These are phyloP conservation scores for Biscutella laevigata DNA, from an alignment of 441 rosid genomes.

Conservation along the genomic window DNA sequence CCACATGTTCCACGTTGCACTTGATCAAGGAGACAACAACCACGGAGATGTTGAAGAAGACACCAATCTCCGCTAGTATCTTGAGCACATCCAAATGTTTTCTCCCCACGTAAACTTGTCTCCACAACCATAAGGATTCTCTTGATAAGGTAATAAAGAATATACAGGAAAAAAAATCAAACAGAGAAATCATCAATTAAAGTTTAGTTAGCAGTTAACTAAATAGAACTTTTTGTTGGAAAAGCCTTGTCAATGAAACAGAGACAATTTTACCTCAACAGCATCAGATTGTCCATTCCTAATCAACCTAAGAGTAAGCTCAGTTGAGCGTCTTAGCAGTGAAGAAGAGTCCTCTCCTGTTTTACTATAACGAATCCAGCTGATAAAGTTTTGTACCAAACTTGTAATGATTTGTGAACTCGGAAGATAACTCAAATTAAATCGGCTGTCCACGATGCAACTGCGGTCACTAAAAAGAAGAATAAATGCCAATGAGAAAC, in stretches of 20 bases:
- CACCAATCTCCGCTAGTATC: slow-evolving; percentile 76
- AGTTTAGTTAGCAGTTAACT: slow-evolving; percentile 15
- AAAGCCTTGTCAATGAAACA: slow-evolving; percentile 12
- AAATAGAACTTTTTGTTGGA: slow-evolving; percentile 1
- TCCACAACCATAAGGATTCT: slow-evolving; percentile 60
- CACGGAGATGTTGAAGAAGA: slow-evolving; percentile 83
- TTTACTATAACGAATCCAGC: slow-evolving; percentile 84
- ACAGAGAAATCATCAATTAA: slow-evolving; percentile 16
- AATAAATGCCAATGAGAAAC: slow-evolving; percentile 71
- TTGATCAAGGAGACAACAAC: slow-evolving; percentile 87
- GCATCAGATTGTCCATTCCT: slow-evolving; percentile 84
- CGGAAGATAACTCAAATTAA: slow-evolving; percentile 41
- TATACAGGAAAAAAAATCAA: background rate
- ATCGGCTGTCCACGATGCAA: slow-evolving; percentile 29
- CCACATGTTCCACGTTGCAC: slow-evolving; percentile 56
- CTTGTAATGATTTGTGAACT: slow-evolving; percentile 47
- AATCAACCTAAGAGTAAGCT: slow-evolving; percentile 64
- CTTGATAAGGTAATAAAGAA: slow-evolving; percentile 31
- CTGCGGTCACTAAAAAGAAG: slow-evolving; percentile 39
- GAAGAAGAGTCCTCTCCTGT: slow-evolving; percentile 59
- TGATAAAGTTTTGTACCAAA: slow-evolving; percentile 51
- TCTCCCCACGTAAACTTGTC: slow-evolving; percentile 64
- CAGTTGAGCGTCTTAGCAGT: slow-evolving; percentile 61
- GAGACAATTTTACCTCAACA: slow-evolving; percentile 53
- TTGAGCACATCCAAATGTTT: slow-evolving; percentile 64